A percentile compares a stretch with the other conserved stretches of the same genome.
These are phyloP conservation scores for Colletotrichum plurivorum DNA, from an alignment of 2,329 filamentous ascomycete genomes.

Conservation along the genomic window DNA sequence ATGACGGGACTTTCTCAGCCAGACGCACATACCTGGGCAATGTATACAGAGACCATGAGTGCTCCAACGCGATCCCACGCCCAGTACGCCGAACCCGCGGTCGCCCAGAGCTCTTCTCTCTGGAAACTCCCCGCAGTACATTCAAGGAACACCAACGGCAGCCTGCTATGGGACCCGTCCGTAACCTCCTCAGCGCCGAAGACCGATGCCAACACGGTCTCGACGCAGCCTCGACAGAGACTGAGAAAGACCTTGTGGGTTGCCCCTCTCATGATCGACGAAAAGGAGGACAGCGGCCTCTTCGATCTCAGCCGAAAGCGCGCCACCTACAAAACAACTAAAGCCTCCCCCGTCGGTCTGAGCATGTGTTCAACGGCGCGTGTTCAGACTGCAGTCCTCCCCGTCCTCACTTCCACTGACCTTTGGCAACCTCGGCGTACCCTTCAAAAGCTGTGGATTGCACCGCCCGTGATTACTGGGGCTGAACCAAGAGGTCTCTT, in stretches of 20 bases:
- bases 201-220: not conserved
- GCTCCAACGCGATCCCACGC: constrained; percentile 48
- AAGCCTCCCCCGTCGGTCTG: constrained; percentile 50
- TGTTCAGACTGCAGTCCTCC: constrained; percentile 19
- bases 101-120: constrained; percentile 54
- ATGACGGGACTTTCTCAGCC: constrained; percentile 54
- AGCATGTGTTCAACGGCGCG: constrained; percentile 51
- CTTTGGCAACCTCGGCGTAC: constrained; percentile 47
- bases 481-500: constrained; percentile 42
- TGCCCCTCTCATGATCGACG: constrained; percentile 9
- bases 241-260: constrained; percentile 39
- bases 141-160: not conserved
- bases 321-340: constrained; percentile 49
- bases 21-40: constrained; percentile 53
- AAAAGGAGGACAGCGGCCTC: constrained; percentile 40
- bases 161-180: constrained; percentile 37
- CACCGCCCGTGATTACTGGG: constrained; percentile 1
- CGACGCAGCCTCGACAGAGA: not conserved
- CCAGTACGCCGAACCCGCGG: constrained; percentile 46
- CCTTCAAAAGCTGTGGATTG: constrained; percentile 36
- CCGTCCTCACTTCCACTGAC: constrained; percentile 45
- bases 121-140: constrained; percentile 46
- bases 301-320: constrained; percentile 42
- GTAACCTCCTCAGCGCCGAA: not conserved
- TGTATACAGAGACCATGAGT: constrained; percentile 48